These are phyloP conservation scores for Canna indica DNA, from an alignment of 176 grass and related monocot genomes.

Conservation along the genomic window DNA sequence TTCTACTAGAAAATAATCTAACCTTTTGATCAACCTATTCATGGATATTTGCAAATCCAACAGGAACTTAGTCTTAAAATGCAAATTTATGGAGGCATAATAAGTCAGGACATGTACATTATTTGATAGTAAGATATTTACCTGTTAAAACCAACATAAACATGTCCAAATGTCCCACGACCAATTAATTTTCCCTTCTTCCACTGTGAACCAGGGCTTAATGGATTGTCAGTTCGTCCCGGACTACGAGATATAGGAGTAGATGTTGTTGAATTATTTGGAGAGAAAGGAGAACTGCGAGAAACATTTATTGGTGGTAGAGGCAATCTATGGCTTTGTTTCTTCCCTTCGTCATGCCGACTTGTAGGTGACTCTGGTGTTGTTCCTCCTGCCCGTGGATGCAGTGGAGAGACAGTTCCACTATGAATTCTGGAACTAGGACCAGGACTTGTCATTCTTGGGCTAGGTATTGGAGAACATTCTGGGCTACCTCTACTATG, in stretches of 20 bases:
- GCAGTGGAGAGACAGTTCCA: slow-evolving; percentile 80
- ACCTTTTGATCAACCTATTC: not conserved
- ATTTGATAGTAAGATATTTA: slow-evolving; percentile 35
- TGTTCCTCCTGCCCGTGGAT: slow-evolving; percentile 76
- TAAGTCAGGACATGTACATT: not conserved
- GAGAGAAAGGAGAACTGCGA: slow-evolving; percentile 52
- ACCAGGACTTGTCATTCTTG: slow-evolving; percentile 90
- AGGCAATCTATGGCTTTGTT: slow-evolving; percentile 81
- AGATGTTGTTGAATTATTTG: slow-evolving; percentile 67
- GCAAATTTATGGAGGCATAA: not conserved
- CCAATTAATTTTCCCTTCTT: slow-evolving; percentile 98
- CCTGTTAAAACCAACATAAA: slow-evolving; percentile 98
- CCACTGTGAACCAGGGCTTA: slow-evolving; percentile 87
- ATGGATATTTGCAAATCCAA: not conserved
- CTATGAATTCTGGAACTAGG: slow-evolving; percentile 96
- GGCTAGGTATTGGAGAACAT: slow-evolving; percentile 85
- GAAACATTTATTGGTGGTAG: slow-evolving; percentile 78
- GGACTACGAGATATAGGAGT: slow-evolving; percentile 73
- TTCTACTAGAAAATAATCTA: not conserved
- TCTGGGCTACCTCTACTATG: slow-evolving; percentile 85
- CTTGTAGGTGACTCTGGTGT: slow-evolving; percentile 77
- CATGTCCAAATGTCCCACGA: slow-evolving; percentile 93
- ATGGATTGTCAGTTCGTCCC: slow-evolving; percentile 76
- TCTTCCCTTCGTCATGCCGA: slow-evolving; percentile 57
- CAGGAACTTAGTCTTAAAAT: not conserved